Percentiles rank a stretch among this genome's conserved stretches.
phyloP scores from a whole-genome alignment of 768 basidiomycete species.

The Butyriboletus loyo region DNA sequence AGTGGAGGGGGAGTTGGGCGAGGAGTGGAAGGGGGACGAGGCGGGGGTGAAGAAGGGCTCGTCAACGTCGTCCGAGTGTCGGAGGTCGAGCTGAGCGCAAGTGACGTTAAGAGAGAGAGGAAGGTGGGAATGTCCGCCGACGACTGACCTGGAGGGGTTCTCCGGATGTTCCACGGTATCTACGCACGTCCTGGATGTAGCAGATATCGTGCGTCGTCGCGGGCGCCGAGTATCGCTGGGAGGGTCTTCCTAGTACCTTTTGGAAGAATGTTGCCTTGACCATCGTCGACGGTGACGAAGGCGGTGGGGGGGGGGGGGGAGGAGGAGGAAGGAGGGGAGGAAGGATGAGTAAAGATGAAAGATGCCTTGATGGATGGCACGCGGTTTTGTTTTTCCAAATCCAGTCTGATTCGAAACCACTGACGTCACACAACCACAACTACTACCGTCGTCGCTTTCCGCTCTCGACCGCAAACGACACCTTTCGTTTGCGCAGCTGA shows the following conservation, averaged over 20 bases:
- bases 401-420: conserved; percentile 16
- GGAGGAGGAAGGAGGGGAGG: neutral
- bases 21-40: conserved; percentile 17
- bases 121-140: neutral
- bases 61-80: conserved; percentile 30
- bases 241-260: conserved; percentile 58
- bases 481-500: conserved; percentile 34
- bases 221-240: conserved; percentile 52
- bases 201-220: conserved; percentile 5
- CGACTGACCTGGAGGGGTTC: conserved; percentile 21
- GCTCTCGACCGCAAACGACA: conserved; percentile 43
- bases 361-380: conserved; percentile 10
- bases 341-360: neutral
- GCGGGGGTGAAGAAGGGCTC: conserved; percentile 51
- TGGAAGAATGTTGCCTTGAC: conserved; percentile 58
- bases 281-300: conserved; percentile 35
- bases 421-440: conserved; percentile 26
- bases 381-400: conserved; percentile 22
- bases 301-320: neutral
- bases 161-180: conserved; percentile 7
- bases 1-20: conserved; percentile 19
- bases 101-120: conserved; percentile 4
- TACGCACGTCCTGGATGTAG: conserved; percentile 1
- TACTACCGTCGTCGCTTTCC: conserved; percentile 12
- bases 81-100: conserved; percentile 15